Evolutionary conservation across 176 grass and related monocot genomes (phyloP), one percentile per base, ranked within the genome.

Genomic region (Melocanna baccifera): DNA sequence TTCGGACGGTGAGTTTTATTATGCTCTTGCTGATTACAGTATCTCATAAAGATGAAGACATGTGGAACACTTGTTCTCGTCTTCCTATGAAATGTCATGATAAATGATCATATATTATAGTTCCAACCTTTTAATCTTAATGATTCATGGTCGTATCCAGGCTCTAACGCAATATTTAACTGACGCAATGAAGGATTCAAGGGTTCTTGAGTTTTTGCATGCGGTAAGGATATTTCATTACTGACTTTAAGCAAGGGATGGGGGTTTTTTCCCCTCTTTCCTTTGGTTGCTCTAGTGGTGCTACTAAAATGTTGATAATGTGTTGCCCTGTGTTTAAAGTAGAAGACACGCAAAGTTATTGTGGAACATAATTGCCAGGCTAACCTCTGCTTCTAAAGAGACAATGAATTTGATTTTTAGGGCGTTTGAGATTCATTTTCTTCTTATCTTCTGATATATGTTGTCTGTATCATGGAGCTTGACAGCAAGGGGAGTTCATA

Each of bases 101-200:
- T 71, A 50, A 63, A 28, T 26, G 1, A 29, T 53, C 28, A 52
- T 77, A 34, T 72, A 19, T 61, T 64, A 70, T 43, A 30, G 41
- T 26, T 76, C 41, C 65, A 40, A 77, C 65, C 75, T 81, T 65
- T 63, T 91, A 39, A 63, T 30, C 28, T 29, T 46, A 29, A 78
- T 42, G 20, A 88, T 67, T 61, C 76, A 58, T 84, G 52, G 48
- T 88, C 13, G 70, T 84, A 79, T 71, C 43, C 87, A 94, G 92
- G 93, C 83, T 63, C 75, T 92, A 58, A 92, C 77, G 12, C 84
- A 78, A 64, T 87, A 92, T 69, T 87, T 87, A 79, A 94, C 92
- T 46, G 92, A 92, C 67, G 92, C 92, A 12, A 95, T 95, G 90
- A 95, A 86, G 78, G 88, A 92, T 70, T 92, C 90, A 68, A 90